Percentiles rank a stretch among this genome's conserved stretches.
These are phyloP conservation scores for Syzygium oleosum DNA, from an alignment of 345 rosid genomes.

Conservation along the genomic window DNA sequence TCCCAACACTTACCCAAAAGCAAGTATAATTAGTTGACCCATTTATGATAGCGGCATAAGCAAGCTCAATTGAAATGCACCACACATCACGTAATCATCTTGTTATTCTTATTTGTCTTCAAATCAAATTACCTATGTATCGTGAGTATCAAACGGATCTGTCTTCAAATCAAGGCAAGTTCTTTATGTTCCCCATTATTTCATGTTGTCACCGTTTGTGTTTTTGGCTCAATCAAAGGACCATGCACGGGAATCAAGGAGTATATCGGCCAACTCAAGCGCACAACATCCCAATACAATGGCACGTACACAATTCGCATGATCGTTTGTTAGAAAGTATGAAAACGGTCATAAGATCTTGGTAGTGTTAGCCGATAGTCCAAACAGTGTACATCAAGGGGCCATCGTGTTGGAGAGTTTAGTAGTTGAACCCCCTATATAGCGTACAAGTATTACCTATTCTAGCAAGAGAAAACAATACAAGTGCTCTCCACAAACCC, in stretches of 20 bases:
- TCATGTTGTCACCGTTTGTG: not conserved
- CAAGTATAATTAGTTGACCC: not conserved
- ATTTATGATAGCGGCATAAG: not conserved
- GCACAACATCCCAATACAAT: not conserved
- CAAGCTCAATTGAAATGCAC: not conserved
- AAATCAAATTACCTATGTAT: not conserved
- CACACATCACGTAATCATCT: not conserved
- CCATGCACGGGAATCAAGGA: accelerated
- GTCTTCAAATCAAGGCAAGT: not conserved
- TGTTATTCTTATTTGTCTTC: not conserved
- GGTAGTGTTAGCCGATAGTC: not conserved
- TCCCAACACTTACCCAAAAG: not conserved
- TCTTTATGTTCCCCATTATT: not conserved
- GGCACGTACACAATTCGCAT: not conserved
- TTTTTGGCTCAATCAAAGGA: not conserved
- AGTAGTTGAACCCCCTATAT: not conserved
- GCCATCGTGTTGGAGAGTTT: not conserved
- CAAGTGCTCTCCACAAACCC: not conserved
- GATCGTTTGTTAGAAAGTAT: not conserved
- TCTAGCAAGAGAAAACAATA: not conserved
- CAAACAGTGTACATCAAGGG: not conserved
- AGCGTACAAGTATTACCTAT: not conserved
- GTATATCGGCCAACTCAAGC: not conserved
- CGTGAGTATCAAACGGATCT: accelerated
- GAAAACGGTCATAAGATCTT: not conserved